Conservation (phyloP, 2,329 filamentous ascomycete genomes). For the Curvularia eragrostidis region DNA sequence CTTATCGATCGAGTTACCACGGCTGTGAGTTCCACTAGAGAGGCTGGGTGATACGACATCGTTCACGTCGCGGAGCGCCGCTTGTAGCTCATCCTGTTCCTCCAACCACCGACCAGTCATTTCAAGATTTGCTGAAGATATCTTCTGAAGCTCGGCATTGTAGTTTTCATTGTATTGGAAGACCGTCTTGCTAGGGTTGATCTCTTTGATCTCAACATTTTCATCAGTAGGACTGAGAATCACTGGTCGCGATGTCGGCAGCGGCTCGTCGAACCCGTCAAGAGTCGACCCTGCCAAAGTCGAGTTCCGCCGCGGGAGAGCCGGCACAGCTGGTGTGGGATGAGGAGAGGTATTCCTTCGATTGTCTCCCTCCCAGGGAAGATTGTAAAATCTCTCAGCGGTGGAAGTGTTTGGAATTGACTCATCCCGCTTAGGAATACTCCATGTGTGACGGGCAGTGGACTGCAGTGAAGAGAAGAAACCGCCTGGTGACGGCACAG, state of each 20-base stretch:
- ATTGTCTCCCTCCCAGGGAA: constrained; percentile 70
- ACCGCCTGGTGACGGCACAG: constrained; percentile 87
- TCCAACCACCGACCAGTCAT: constrained; percentile 86
- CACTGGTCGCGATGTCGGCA: constrained; percentile 42
- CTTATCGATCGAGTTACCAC: constrained; percentile 47
- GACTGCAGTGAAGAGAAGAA: constrained; percentile 89
- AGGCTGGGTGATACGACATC: constrained; percentile 51
- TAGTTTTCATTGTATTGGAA: constrained; percentile 79
- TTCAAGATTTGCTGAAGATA: constrained; percentile 76
- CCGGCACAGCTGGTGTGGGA: constrained; percentile 25
- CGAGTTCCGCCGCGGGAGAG: constrained; percentile 28
- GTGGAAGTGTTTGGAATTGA: constrained; percentile 80
- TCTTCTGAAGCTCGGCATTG: constrained; percentile 72
- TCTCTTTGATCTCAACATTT: constrained; percentile 59
- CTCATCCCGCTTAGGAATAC: constrained; percentile 56
- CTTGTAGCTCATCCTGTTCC: constrained; percentile 79
- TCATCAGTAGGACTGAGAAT: constrained; percentile 46
- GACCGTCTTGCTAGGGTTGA: constrained; percentile 69
- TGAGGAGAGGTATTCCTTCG: constrained; percentile 35
- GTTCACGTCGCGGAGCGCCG: constrained; percentile 66
- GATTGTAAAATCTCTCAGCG: constrained; percentile 90
- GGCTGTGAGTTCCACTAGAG: constrained; percentile 40
- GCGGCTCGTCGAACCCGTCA: constrained; percentile 41
- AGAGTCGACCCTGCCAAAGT: constrained; percentile 46
- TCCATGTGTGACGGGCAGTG: constrained; percentile 81